Evolutionary conservation across 768 basidiomycete species (phyloP).

Genomic region (Hericium rajendrae): DNA sequence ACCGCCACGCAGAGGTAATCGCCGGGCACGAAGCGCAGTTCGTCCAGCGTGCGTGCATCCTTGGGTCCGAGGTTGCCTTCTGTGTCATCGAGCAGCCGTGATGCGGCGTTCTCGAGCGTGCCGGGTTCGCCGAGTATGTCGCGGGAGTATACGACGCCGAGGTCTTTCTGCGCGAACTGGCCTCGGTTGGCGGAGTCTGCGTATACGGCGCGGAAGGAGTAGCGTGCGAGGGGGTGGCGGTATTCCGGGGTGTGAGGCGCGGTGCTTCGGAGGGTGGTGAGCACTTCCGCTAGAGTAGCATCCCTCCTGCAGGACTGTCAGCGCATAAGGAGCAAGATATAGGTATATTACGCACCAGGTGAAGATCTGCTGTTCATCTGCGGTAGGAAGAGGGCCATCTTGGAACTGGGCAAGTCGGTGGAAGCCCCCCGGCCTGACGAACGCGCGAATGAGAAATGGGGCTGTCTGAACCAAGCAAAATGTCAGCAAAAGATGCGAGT

Average conservation of each 20-base stretch:
- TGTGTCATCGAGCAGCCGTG: conserved; percentile 48
- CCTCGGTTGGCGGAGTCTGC: conserved; percentile 68
- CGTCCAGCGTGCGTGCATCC: conserved; percentile 68
- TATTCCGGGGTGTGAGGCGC: conserved; percentile 63
- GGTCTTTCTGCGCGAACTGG: conserved; percentile 64
- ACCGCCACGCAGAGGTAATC: conserved; percentile 74
- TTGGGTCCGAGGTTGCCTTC: conserved; percentile 20
- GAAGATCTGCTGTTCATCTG: conserved; percentile 76
- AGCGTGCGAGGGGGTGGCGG: conserved; percentile 73
- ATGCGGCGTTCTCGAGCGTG: conserved; percentile 43
- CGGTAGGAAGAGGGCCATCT: conserved; percentile 64
- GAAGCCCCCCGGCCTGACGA: conserved; percentile 74
- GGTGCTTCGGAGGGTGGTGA: conserved; percentile 66
- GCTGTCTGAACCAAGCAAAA: conserved; percentile 41
- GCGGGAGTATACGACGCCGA: conserved; percentile 74
- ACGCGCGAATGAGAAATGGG: conserved; percentile 75
- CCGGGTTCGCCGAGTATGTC: conserved; percentile 81
- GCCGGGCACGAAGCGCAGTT: conserved; percentile 71
- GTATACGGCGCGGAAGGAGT: conserved; percentile 72
- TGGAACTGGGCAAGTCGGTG: conserved; percentile 70
- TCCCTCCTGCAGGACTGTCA: conserved; percentile 50
- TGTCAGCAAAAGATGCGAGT: not conserved
- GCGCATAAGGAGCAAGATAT: not conserved
- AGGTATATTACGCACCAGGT: conserved; percentile 49
- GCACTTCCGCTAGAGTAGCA: conserved; percentile 68